Evolutionary conservation across 1,284 basidiomycete genomes (phyloP).

Genomic region (Malassezia obtusa): DNA sequence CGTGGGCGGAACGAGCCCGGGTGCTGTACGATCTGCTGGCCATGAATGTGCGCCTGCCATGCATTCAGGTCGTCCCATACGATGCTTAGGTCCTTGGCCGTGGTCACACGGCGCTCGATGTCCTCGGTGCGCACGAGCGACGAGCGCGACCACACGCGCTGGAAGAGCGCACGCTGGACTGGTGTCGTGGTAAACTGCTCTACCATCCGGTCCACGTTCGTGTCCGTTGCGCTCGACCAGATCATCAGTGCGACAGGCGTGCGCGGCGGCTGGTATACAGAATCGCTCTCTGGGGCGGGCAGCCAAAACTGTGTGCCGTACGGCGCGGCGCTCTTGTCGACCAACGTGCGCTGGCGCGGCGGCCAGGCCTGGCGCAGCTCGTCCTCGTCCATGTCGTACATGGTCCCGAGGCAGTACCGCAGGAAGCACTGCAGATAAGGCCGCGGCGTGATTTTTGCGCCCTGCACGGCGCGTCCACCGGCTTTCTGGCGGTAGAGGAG

Average conservation of each 20-base stretch:
- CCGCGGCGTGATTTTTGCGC: constrained; percentile 32
- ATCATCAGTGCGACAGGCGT: constrained; percentile 56
- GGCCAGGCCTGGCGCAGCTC: background rate
- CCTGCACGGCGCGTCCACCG: constrained; percentile 16
- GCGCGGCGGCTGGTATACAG: constrained; percentile 57
- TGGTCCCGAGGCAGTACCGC: constrained; percentile 51
- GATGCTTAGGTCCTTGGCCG: constrained; percentile 63
- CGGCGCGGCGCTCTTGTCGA: constrained; percentile 1
- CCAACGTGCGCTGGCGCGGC: background rate
- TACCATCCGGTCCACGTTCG: constrained; percentile 59
- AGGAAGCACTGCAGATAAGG: constrained; percentile 63
- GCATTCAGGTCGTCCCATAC: constrained; percentile 58
- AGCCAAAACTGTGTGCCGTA: constrained; percentile 33
- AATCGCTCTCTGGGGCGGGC: background rate
- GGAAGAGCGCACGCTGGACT: constrained; percentile 39
- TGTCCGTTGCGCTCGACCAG: constrained; percentile 74
- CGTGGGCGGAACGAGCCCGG: background rate
- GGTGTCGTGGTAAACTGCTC: background rate
- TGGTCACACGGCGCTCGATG: constrained; percentile 16
- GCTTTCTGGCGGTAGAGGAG: constrained; percentile 59
- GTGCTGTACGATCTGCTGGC: background rate
- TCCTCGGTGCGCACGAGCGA: constrained; percentile 53
- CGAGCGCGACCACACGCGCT: constrained; percentile 66
- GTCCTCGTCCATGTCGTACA: background rate
- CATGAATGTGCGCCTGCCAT: background rate